phyloP scores from a whole-genome alignment of 768 basidiomycete genomes.

The Podaxis sp. region DNA sequence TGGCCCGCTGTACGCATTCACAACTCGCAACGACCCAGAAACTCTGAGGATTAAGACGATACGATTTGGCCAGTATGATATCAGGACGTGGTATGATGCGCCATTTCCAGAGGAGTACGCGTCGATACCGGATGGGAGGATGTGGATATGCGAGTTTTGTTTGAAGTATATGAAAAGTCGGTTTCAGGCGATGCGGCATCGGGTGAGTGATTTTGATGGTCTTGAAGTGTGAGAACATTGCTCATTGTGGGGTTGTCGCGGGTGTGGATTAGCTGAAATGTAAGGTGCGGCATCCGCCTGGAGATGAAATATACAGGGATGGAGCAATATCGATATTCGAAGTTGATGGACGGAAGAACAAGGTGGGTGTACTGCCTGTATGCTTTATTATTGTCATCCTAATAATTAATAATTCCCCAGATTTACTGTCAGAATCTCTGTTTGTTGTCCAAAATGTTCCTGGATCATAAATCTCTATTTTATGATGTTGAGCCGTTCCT shows the following conservation, averaged over 20 bases:
- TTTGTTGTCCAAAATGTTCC: slow-evolving; percentile 96
- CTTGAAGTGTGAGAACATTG: no score
- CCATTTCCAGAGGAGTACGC: slow-evolving; percentile 98
- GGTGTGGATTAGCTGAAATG: slow-evolving; percentile 72
- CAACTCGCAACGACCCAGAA: slow-evolving; percentile 20
- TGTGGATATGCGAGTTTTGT: slow-evolving; percentile 99
- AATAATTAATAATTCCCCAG: slow-evolving; percentile 28
- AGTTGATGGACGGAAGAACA: slow-evolving; percentile 97
- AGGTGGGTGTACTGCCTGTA: slow-evolving; percentile 40
- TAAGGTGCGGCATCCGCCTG: slow-evolving; percentile 91
- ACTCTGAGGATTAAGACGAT: slow-evolving; percentile 78
- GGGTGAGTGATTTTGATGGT: slow-evolving; percentile 44
- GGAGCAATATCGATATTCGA: slow-evolving; percentile 88
- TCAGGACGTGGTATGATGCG: slow-evolving; percentile 98
- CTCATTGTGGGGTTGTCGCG: not conserved
- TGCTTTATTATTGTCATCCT: not conserved
- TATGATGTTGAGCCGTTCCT: slow-evolving; percentile 99
- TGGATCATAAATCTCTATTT: slow-evolving; percentile 97
- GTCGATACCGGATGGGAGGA: slow-evolving; percentile 80
- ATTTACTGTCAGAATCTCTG: slow-evolving; percentile 99
- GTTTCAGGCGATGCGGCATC: slow-evolving; percentile 82
- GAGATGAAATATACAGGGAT: slow-evolving; percentile 97
- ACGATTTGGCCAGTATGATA: slow-evolving; percentile 87
- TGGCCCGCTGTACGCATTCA: slow-evolving; percentile 22
- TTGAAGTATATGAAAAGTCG: slow-evolving; percentile 96